These are phyloP conservation scores for Colletotrichum tabaci DNA, from an alignment of 2,329 filamentous ascomycete species.

Conservation along the genomic window DNA sequence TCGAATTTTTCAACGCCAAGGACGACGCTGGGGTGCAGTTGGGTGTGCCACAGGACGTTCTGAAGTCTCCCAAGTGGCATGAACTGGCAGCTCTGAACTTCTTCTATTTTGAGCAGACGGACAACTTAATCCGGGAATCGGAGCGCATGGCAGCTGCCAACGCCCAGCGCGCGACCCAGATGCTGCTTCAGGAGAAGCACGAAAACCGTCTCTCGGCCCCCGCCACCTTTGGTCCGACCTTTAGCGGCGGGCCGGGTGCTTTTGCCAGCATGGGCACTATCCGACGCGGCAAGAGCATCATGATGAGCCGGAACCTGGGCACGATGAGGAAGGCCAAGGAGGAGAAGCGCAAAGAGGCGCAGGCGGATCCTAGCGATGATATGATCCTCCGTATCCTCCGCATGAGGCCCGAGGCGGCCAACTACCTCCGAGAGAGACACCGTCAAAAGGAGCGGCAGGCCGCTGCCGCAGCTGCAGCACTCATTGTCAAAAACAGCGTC, in stretches of 20 bases:
- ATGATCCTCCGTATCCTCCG: conserved; percentile 96
- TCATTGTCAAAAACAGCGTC: conserved; percentile 95
- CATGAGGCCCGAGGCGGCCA: conserved; percentile 91
- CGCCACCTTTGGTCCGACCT: conserved; percentile 64
- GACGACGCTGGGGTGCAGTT: conserved; percentile 88
- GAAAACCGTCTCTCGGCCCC: conserved; percentile 76
- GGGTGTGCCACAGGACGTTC: conserved; percentile 89
- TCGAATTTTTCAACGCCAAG: conserved; percentile 94
- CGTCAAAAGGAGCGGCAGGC: conserved; percentile 95
- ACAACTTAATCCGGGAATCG: conserved; percentile 93
- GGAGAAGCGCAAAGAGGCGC: conserved; percentile 94
- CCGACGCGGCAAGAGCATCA: conserved; percentile 82
- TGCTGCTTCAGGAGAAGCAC: conserved; percentile 65
- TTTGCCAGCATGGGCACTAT: conserved; percentile 80
- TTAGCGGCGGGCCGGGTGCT: conserved; percentile 62
- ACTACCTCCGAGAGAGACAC: conserved; percentile 90
- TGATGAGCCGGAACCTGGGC: conserved; percentile 93
- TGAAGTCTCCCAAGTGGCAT: conserved; percentile 98
- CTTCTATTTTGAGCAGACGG: conserved; percentile 96
- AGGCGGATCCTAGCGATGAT: conserved; percentile 96
- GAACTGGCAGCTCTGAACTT: conserved; percentile 97
- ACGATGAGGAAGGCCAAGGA: conserved; percentile 98
- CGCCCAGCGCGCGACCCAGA: conserved; percentile 80
- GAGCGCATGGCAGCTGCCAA: conserved; percentile 95
- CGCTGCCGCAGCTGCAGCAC: conserved; percentile 89